Percentiles rank a stretch among this genome's conserved stretches.
phyloP scores from a whole-genome alignment of 192 early-diverging fungal genomes.

The Backusella westeae region DNA sequence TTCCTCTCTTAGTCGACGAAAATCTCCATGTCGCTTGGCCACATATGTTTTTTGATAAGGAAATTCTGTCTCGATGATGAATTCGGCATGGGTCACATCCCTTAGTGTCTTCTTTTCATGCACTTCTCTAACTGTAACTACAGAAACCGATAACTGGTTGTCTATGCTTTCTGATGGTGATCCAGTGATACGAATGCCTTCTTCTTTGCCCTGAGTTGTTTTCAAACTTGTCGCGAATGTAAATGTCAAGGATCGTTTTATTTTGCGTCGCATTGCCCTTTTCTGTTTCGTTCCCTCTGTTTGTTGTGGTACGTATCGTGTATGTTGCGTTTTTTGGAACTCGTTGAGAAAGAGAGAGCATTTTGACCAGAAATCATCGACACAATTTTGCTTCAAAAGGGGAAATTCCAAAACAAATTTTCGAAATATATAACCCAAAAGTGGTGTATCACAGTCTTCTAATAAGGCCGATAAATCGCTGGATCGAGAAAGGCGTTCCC shows the following conservation, averaged over 20 bases:
- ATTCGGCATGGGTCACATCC: constrained; percentile 42
- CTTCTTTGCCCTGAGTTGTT: constrained; percentile 23
- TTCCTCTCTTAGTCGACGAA: constrained; percentile 34
- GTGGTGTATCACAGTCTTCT: constrained; percentile 39
- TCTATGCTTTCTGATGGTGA: background rate
- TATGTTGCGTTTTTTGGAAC: constrained; percentile 34
- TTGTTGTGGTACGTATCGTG: constrained; percentile 21
- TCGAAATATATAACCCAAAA: constrained; percentile 45
- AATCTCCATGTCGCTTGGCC: constrained; percentile 43
- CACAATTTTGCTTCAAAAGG: constrained; percentile 35
- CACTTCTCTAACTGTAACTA: constrained; percentile 42
- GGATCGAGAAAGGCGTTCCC: constrained; percentile 17
- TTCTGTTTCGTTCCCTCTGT: constrained; percentile 12
- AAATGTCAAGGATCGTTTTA: constrained; percentile 21
- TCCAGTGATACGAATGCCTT: constrained; percentile 12
- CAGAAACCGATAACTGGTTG: constrained; percentile 29
- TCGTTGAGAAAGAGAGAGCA: constrained; percentile 41
- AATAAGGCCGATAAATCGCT: constrained; percentile 18
- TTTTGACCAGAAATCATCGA: constrained; percentile 44
- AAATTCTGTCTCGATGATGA: constrained; percentile 36
- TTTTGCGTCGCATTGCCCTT: constrained; percentile 26
- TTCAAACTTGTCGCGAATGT: constrained; percentile 22
- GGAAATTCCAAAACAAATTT: constrained; percentile 45
- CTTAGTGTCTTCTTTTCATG: constrained; percentile 37
- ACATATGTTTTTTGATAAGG: constrained; percentile 20